phyloP scores from a whole-genome alignment of 2,329 filamentous ascomycete species.

The Phyllosticta citriasiana region DNA sequence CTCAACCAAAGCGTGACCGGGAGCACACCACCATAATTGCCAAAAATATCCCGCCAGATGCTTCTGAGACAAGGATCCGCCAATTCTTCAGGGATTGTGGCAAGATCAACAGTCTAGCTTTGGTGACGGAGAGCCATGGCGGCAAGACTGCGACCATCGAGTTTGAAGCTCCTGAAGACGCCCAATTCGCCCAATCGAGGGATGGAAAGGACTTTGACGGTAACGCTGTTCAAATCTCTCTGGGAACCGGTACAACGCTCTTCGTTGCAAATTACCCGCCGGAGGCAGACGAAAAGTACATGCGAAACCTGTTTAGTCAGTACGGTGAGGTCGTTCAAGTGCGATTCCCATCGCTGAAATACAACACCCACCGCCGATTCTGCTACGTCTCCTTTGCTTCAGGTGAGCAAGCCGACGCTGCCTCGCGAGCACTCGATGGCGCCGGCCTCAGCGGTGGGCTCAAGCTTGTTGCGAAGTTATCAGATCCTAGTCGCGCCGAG shows the following conservation, averaged over 20 bases:
- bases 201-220: slow-evolving; percentile 72
- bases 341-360: slow-evolving; percentile 84
- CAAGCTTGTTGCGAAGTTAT: slow-evolving; percentile 69
- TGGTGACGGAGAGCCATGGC: slow-evolving; percentile 49
- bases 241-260: slow-evolving; percentile 69
- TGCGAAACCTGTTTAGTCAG: slow-evolving; percentile 53
- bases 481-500: slow-evolving; percentile 70
- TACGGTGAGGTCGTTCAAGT: slow-evolving; percentile 78
- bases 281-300: slow-evolving; percentile 57
- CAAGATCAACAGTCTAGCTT: slow-evolving; percentile 65
- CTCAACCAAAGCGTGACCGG: slow-evolving; percentile 53
- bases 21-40: slow-evolving; percentile 84
- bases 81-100: slow-evolving; percentile 92
- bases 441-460: slow-evolving; percentile 57
- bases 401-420: slow-evolving; percentile 31
- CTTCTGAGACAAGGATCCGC: slow-evolving; percentile 61
- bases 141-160: slow-evolving; percentile 70
- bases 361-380: slow-evolving; percentile 79
- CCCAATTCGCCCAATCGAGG: slow-evolving; percentile 67
- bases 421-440: slow-evolving; percentile 60
- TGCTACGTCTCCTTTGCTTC: slow-evolving; percentile 89
- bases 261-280: slow-evolving; percentile 88
- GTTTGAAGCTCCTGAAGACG: slow-evolving; percentile 72
- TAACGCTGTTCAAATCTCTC: slow-evolving; percentile 60
- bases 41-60: slow-evolving; percentile 60